Evolutionary conservation across 2,329 filamentous ascomycete genomes (phyloP).

Genomic region (Fusarium verrucosum): DNA sequence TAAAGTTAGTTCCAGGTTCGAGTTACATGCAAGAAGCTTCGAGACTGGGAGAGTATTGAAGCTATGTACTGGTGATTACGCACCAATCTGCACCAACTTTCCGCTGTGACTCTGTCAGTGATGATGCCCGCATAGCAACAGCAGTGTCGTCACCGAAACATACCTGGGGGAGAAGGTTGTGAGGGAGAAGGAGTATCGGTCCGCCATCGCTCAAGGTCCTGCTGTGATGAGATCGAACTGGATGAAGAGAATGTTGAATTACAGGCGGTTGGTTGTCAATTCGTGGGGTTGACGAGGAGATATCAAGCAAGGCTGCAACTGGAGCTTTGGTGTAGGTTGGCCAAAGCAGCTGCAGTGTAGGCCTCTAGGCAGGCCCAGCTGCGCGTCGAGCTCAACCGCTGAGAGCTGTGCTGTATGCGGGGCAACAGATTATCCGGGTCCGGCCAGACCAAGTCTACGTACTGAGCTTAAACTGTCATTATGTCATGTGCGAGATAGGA

Average conservation of each 20-base stretch:
- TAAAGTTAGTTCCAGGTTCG: conserved; percentile 27
- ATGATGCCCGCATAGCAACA: conserved; percentile 38
- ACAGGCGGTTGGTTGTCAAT: conserved; percentile 31
- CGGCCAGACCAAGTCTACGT: not conserved
- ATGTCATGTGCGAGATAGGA: not conserved
- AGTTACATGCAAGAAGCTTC: not conserved
- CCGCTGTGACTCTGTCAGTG: conserved; percentile 72
- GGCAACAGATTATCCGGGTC: conserved; percentile 43
- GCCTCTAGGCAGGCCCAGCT: conserved; percentile 51
- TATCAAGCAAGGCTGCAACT: conserved; percentile 45
- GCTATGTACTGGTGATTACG: conserved; percentile 27
- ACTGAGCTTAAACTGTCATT: not conserved
- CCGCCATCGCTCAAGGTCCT: conserved; percentile 75
- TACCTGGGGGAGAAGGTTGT: conserved; percentile 99
- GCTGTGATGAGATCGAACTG: conserved; percentile 4
- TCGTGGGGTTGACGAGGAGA: conserved; percentile 38
- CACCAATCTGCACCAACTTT: conserved; percentile 98
- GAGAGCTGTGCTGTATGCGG: conserved; percentile 39
- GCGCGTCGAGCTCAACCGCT: conserved; percentile 50
- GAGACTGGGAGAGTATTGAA: not conserved
- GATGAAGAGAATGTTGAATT: conserved; percentile 18
- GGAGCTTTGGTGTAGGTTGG: conserved; percentile 50
- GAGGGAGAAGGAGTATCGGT: conserved; percentile 98
- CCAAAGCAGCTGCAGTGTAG: conserved; percentile 44
- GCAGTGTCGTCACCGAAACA: conserved; percentile 51